Evolutionary conservation across 495 filamentous ascomycete genomes (phyloP).

Genomic region (Tuber brumale): DNA sequence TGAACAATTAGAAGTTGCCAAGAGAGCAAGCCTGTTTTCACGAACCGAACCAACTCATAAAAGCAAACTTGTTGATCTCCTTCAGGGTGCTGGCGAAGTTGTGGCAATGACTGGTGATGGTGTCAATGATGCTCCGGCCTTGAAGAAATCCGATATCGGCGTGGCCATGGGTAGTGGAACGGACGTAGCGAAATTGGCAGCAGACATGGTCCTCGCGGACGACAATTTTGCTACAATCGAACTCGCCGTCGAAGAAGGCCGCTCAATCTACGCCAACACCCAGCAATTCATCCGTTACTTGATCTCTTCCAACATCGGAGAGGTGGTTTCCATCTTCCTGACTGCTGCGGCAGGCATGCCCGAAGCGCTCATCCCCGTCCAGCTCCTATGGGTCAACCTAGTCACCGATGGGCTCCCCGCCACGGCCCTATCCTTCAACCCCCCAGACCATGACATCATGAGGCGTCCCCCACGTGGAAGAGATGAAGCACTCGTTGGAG

Average conservation of each 20-base stretch:
- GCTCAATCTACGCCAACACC: slow-evolving; percentile 99
- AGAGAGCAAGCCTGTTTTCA: slow-evolving; percentile 87
- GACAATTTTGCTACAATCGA: slow-evolving; percentile 99
- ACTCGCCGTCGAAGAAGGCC: slow-evolving; percentile 90
- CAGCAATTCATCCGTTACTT: slow-evolving; percentile 99
- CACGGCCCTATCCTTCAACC: slow-evolving; percentile 95
- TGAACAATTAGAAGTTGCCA: slow-evolving; percentile 76
- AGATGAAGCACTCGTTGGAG: slow-evolving; percentile 82
- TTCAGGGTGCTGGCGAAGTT: slow-evolving; percentile 87
- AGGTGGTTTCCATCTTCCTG: slow-evolving; percentile 98
- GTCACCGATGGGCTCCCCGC: slow-evolving; percentile 97
- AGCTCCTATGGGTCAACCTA: slow-evolving; percentile 97
- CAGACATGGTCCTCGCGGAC: slow-evolving; percentile 98
- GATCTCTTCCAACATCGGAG: slow-evolving; percentile 98
- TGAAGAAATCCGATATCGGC: slow-evolving; percentile 98
- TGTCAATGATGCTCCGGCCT: slow-evolving; percentile 95
- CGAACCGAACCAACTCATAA: slow-evolving; percentile 94
- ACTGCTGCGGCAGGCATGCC: slow-evolving; percentile 97
- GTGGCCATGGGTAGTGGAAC: slow-evolving; percentile 99
- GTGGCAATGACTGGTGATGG: slow-evolving; percentile 99
- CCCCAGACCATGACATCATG: slow-evolving; percentile 96
- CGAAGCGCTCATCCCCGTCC: slow-evolving; percentile 93
- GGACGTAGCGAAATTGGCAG: slow-evolving; percentile 91
- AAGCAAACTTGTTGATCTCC: slow-evolving; percentile 88
- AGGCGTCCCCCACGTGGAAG: slow-evolving; percentile 79